These are phyloP conservation scores for Agrocybe pediades DNA, from an alignment of 768 basidiomycete genomes.

Conservation along the genomic window DNA sequence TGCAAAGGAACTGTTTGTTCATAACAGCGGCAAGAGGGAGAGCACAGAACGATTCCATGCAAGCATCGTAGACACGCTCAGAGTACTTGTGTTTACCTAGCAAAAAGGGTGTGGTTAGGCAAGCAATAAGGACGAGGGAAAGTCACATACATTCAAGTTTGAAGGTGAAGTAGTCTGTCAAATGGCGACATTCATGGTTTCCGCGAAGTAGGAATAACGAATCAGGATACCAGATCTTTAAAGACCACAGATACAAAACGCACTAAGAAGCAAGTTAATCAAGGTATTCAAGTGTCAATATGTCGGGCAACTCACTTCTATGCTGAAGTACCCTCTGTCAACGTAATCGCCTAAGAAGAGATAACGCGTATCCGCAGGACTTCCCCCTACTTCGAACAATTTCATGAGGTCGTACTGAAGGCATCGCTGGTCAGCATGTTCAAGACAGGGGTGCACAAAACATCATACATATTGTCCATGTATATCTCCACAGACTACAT, in stretches of 20 bases:
- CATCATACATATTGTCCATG: slow-evolving; percentile 96
- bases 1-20: slow-evolving; percentile 99
- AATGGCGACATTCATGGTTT: slow-evolving; percentile 97
- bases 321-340: slow-evolving; percentile 91
- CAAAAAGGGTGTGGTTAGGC: slow-evolving; percentile 3
- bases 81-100: slow-evolving; percentile 99
- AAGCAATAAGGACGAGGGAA: not conserved
- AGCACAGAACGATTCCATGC: slow-evolving; percentile 97
- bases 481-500: slow-evolving; percentile 91
- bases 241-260: slow-evolving; percentile 94
- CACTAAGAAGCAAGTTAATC: slow-evolving; percentile 57
- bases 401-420: slow-evolving; percentile 91
- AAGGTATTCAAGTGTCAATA: not conserved
- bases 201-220: slow-evolving; percentile 96
- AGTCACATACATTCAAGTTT: slow-evolving; percentile 87
- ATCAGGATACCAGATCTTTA: slow-evolving; percentile 99
- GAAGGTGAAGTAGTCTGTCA: slow-evolving; percentile 99
- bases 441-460: slow-evolving; percentile 1
- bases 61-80: slow-evolving; percentile 93
- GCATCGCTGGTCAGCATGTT: slow-evolving; percentile 6
- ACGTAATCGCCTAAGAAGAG: slow-evolving; percentile 94
- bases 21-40: slow-evolving; percentile 95
- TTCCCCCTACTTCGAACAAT: slow-evolving; percentile 91
- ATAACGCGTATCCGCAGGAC: slow-evolving; percentile 91
- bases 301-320: slow-evolving; percentile 59